These are phyloP conservation scores for Theileria parva DNA, from an alignment of 169 alveolate species.

Conservation along the genomic window DNA sequence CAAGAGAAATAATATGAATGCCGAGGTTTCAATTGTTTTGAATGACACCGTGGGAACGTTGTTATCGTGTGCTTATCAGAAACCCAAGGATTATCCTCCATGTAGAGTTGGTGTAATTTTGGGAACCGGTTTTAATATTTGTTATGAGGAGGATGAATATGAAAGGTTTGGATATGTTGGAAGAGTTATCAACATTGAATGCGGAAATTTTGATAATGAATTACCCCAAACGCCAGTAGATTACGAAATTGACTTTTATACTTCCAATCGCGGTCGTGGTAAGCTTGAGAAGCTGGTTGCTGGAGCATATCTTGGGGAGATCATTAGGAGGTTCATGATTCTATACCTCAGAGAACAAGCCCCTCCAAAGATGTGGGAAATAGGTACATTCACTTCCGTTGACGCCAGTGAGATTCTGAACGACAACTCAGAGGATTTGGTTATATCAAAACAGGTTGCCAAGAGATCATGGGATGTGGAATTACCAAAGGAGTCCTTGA, in stretches of 20 bases:
- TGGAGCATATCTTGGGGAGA: constrained; percentile 88
- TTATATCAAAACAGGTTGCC: constrained; percentile 66
- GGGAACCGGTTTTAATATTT: constrained; percentile 88
- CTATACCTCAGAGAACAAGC: constrained; percentile 76
- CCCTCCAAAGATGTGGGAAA: constrained; percentile 77
- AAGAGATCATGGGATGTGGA: constrained; percentile 74
- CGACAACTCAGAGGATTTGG: constrained; percentile 68
- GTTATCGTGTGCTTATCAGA: constrained; percentile 85
- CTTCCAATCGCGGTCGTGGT: constrained; percentile 85
- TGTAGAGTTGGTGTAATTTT: constrained; percentile 83
- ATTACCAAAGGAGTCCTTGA: constrained; percentile 53
- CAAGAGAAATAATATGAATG: constrained; percentile 75
- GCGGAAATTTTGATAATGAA: constrained; percentile 84
- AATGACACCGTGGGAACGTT: constrained; percentile 90
- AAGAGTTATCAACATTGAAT: constrained; percentile 82
- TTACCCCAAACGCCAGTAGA: constrained; percentile 84
- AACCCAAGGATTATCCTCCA: constrained; percentile 73
- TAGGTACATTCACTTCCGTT: constrained; percentile 69
- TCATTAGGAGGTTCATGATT: constrained; percentile 77
- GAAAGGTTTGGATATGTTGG: constrained; percentile 81
- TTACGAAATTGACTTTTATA: constrained; percentile 75
- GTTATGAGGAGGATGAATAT: constrained; percentile 86
- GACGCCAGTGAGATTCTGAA: constrained; percentile 74
- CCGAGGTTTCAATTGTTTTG: constrained; percentile 75
- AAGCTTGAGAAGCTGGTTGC: constrained; percentile 83